phyloP scores from a whole-genome alignment of 202 grass and related monocot genomes.

The Brachypodium distachyon region DNA sequence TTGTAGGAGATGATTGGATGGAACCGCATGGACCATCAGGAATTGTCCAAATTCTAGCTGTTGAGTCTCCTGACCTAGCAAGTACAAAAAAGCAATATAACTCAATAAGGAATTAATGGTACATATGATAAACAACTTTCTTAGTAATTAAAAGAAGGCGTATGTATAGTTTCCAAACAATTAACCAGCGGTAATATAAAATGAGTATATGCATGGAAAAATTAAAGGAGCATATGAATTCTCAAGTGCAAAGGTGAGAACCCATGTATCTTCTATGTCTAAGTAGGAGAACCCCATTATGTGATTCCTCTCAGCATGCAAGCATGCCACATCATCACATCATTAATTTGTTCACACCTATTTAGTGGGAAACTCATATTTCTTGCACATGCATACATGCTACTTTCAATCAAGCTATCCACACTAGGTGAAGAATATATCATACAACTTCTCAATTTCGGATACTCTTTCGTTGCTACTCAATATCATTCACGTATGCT shows the following conservation, averaged over 20 bases:
- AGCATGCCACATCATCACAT: too few species aligned
- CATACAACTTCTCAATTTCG: too few species aligned
- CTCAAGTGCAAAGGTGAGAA: not conserved
- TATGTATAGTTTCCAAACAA: conserved; percentile 1
- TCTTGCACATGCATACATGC: too few species aligned
- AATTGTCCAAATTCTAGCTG: conserved; percentile 97
- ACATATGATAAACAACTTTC: not conserved
- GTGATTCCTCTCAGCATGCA: too few species aligned
- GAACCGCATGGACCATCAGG: conserved; percentile 82
- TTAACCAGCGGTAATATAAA: not conserved
- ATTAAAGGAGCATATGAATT: not conserved
- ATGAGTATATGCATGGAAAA: not conserved
- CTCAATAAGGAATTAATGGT: not conserved
- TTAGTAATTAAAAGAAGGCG: not conserved
- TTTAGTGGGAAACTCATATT: too few species aligned
- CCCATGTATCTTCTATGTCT: too few species aligned
- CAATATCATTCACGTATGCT: too few species aligned
- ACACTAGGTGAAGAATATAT: too few species aligned
- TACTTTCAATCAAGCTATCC: too few species aligned
- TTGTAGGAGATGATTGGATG: conserved; percentile 37
- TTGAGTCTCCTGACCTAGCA: conserved; percentile 89
- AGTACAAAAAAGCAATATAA: conserved; percentile 13
- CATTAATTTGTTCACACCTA: too few species aligned
- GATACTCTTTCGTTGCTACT: too few species aligned
- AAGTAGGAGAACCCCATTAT: too few species aligned